A percentile compares a stretch with the other conserved stretches of the same genome.
Evolutionary conservation across 1,284 basidiomycete genomes (phyloP).

Genomic region (Laetiporus sulphureus): DNA sequence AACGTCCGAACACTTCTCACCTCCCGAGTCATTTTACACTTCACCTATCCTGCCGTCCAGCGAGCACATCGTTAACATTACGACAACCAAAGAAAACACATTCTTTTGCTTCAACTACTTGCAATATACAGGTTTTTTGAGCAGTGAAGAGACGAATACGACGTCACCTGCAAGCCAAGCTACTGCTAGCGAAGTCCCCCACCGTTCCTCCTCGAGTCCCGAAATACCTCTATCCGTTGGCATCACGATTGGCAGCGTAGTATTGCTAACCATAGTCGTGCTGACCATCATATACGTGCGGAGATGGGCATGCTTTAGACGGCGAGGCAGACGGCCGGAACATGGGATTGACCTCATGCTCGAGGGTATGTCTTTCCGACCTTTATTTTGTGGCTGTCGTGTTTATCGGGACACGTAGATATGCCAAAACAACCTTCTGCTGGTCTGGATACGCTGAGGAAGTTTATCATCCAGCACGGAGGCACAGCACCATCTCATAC

Average conservation of each 20-base stretch:
- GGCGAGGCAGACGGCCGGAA: neutral
- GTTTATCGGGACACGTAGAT: no score
- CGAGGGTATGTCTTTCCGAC: neutral
- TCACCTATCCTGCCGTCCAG: neutral
- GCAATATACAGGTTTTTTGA: neutral
- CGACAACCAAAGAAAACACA: neutral
- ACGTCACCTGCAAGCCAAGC: no score
- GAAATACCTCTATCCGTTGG: no score
- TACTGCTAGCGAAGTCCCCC: no score
- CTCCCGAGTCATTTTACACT: conserved; percentile 3
- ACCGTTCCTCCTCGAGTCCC: no score
- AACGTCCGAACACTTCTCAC: neutral
- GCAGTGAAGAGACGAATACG: neutral
- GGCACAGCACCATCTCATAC: neutral
- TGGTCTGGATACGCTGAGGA: conserved; percentile 4
- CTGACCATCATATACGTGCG: neutral
- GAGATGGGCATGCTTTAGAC: neutral
- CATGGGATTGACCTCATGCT: neutral
- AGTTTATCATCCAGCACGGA: conserved; percentile 1
- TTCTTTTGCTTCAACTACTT: conserved; percentile 5
- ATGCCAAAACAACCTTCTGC: neutral
- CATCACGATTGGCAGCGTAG: conserved; percentile 1
- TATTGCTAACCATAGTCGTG: neutral
- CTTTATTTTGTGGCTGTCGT: neutral
- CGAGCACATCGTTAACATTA: conserved; percentile 6